Conservation (phyloP, 192 early-diverging fungal species). For the Helicostylum pulchrum region DNA sequence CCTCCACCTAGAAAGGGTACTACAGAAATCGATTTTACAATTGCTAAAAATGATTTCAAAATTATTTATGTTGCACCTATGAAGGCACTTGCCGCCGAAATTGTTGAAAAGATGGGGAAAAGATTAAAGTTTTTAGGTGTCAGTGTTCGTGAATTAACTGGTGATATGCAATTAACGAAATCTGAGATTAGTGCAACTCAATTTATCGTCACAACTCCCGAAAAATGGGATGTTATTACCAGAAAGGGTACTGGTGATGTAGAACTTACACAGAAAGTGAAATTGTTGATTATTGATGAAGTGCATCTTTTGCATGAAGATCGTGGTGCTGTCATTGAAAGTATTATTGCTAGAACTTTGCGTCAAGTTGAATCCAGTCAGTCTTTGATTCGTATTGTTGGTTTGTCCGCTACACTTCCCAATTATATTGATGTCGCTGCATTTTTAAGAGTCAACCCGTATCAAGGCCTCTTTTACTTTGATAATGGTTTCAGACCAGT, state of each 20-base stretch:
- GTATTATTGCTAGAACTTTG: conserved; percentile 90
- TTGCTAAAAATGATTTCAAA: conserved; percentile 91
- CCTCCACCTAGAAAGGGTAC: conserved; percentile 47
- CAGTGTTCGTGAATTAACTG: conserved; percentile 87
- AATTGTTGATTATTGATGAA: conserved; percentile 94
- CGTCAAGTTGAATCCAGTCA: conserved; percentile 89
- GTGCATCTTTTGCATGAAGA: conserved; percentile 97
- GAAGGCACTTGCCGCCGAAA: conserved; percentile 97
- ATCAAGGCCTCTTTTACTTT: conserved; percentile 95
- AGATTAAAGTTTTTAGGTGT: conserved; percentile 84
- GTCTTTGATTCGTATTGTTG: conserved; percentile 93
- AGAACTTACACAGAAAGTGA: conserved; percentile 87
- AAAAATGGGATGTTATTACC: conserved; percentile 99
- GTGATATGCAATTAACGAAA: conserved; percentile 98
- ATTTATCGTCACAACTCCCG: conserved; percentile 98
- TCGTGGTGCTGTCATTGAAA: conserved; percentile 94
- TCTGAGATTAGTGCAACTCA: conserved; percentile 90
- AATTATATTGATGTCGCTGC: conserved; percentile 95
- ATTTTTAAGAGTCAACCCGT: conserved; percentile 91
- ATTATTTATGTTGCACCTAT: conserved; percentile 98
- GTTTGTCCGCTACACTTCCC: conserved; percentile 95
- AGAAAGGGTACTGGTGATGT: conserved; percentile 93
- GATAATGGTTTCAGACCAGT: conserved; percentile 93
- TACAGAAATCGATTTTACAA: conserved; percentile 47
- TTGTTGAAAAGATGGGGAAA: conserved; percentile 87